Conservation (phyloP, 1,284 basidiomycete species). For the Naganishia sp. region DNA sequence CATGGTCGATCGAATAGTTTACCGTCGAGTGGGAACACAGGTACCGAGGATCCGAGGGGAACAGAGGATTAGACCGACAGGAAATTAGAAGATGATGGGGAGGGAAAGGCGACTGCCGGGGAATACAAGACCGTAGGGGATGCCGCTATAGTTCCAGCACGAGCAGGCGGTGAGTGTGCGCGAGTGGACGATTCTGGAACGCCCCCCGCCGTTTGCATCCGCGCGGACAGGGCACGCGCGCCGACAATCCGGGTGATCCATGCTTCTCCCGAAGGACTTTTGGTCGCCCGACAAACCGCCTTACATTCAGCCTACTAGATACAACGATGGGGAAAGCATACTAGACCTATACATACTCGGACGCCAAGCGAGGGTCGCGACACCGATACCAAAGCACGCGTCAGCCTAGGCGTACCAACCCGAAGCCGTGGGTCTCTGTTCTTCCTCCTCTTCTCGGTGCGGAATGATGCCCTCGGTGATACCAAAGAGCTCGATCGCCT, state of each 20-base stretch:
- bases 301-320: conserved; percentile 6
- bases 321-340: neutral
- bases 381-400: neutral
- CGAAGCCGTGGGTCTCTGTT: conserved; percentile 6
- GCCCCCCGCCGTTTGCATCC: neutral
- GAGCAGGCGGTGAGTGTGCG: too few species aligned
- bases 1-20: conserved; percentile 23
- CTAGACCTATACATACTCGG: neutral
- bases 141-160: neutral
- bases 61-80: conserved; percentile 15
- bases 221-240: neutral
- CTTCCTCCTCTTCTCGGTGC: conserved; percentile 36
- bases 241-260: neutral
- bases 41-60: conserved; percentile 19
- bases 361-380: neutral
- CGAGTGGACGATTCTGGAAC: conserved; percentile 19
- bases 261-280: neutral
- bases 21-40: conserved; percentile 14
- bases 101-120: neutral
- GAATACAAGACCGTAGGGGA: neutral
- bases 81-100: conserved; percentile 1
- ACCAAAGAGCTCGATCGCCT: conserved; percentile 55
- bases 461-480: conserved; percentile 55
- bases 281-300: neutral
- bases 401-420: conserved; percentile 29